A percentile compares a stretch with the other conserved stretches of the same genome.
Evolutionary conservation across 345 rosid genomes (phyloP).

Genomic region (Noccaea bulbosa): DNA sequence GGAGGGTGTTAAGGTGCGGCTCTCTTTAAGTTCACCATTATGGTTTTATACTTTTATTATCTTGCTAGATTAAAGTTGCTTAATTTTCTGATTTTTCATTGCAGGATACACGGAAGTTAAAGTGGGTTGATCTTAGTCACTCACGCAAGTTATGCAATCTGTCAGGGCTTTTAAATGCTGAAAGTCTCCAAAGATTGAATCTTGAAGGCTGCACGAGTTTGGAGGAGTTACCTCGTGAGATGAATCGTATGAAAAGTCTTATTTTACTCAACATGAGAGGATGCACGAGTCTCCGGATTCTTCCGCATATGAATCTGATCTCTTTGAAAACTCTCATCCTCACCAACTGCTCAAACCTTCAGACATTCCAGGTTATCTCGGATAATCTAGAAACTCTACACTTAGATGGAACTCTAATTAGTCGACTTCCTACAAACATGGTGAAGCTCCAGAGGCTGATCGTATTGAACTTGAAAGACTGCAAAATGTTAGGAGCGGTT

Average conservation of each 20-base stretch:
- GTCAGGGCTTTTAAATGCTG: conserved; percentile 36
- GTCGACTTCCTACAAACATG: conserved; percentile 27
- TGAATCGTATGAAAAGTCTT: conserved; percentile 29
- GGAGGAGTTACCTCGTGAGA: not conserved
- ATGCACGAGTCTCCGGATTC: conserved; percentile 27
- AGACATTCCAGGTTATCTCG: conserved; percentile 9
- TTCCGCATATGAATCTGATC: not conserved
- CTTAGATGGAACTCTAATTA: conserved; percentile 29
- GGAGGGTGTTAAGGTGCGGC: conserved; percentile 36
- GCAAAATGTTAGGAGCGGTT: not conserved
- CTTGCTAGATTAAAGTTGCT: not conserved
- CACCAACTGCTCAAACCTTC: conserved; percentile 37
- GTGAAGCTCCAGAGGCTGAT: conserved; percentile 25
- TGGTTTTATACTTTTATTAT: not conserved
- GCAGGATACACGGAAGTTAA: conserved; percentile 42
- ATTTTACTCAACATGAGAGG: conserved; percentile 31
- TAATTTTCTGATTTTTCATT: not conserved
- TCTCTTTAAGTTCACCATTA: not conserved
- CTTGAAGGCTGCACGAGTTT: conserved; percentile 42
- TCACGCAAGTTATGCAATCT: conserved; percentile 28
- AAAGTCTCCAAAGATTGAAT: conserved; percentile 33
- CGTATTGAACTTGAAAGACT: conserved; percentile 30
- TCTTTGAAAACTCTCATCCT: conserved; percentile 33
- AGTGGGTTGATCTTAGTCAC: conserved; percentile 33
- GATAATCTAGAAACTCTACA: conserved; percentile 8